Percentiles rank a stretch among this genome's conserved stretches.
Conservation (phyloP, 345 rosid species). For the Euphorbia tirucalli region DNA sequence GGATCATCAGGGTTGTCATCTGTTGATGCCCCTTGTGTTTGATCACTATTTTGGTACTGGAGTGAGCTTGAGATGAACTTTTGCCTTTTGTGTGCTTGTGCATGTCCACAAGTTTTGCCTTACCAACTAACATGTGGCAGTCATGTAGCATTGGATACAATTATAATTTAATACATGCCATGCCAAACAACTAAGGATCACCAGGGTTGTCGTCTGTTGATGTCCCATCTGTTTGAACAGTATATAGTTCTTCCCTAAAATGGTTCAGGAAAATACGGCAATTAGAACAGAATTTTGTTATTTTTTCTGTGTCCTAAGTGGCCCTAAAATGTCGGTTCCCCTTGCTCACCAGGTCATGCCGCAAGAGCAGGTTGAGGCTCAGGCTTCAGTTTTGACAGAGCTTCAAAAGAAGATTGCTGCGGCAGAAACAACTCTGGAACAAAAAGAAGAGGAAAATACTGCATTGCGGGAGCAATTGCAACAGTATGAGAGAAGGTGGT, state of each 20-base stretch:
- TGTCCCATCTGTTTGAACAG: background rate
- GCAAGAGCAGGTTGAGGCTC: constrained; percentile 53
- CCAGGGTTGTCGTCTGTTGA: background rate
- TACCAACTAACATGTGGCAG: no score
- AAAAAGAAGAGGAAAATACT: constrained; percentile 82
- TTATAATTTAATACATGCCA: no score
- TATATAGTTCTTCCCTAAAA: background rate
- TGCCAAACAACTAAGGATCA: background rate
- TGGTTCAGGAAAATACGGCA: background rate
- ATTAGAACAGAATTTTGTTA: background rate
- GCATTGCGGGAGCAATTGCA: constrained; percentile 69
- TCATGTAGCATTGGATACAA: no score
- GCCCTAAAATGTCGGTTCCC: constrained; percentile 10
- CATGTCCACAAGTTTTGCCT: no score
- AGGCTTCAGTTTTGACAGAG: constrained; percentile 55
- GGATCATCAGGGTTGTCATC: no score
- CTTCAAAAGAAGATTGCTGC: constrained; percentile 65
- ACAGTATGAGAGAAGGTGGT: constrained; percentile 69
- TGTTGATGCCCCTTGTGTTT: no score
- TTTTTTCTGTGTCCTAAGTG: constrained; percentile 1
- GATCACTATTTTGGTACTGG: no score
- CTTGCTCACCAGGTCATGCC: constrained; percentile 48
- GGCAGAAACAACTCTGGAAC: constrained; percentile 62
- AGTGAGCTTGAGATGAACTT: no score
- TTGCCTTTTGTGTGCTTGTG: no score